A percentile compares a stretch with the other conserved stretches of the same genome.
These are phyloP conservation scores for Beauveria scarabaeidicola DNA, from an alignment of 2,329 filamentous ascomycete genomes.

Conservation along the genomic window DNA sequence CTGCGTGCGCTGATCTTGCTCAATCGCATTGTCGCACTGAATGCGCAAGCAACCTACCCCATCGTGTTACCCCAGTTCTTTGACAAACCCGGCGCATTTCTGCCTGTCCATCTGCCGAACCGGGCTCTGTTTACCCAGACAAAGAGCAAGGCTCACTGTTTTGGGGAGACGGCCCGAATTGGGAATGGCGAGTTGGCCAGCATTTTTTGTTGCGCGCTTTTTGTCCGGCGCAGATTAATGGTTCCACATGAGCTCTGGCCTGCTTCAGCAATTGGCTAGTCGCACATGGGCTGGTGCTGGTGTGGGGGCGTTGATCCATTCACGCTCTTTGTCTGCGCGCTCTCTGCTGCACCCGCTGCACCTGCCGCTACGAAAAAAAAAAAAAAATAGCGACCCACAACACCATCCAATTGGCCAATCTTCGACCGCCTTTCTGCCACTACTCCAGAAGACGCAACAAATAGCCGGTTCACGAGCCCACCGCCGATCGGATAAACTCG, in stretches of 20 bases:
- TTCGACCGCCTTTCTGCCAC: not conserved
- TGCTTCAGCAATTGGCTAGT: slow-evolving; percentile 20
- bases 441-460: not conserved
- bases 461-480: not conserved
- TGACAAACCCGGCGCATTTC: not conserved
- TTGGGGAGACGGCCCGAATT: slow-evolving; percentile 10
- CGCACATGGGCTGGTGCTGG: slow-evolving; percentile 17
- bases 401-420: slow-evolving; percentile 6
- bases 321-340: slow-evolving; percentile 9
- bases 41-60: not conserved
- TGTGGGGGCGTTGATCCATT: slow-evolving; percentile 21
- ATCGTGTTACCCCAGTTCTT: not conserved
- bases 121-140: slow-evolving; percentile 3
- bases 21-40: not conserved
- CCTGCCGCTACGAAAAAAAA: slow-evolving; percentile 2
- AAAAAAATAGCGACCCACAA: not conserved
- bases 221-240: slow-evolving; percentile 23
- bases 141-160: slow-evolving; percentile 12
- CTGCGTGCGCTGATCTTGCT: not conserved
- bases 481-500: slow-evolving; percentile 10
- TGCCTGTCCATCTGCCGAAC: not conserved
- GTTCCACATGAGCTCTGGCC: slow-evolving; percentile 26
- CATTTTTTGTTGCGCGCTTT: slow-evolving; percentile 20
- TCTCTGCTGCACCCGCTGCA: not conserved
- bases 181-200: slow-evolving; percentile 8